Evolutionary conservation across 108 stramenopile genomes (phyloP).

Genomic region (Parietichytrium sp.): DNA sequence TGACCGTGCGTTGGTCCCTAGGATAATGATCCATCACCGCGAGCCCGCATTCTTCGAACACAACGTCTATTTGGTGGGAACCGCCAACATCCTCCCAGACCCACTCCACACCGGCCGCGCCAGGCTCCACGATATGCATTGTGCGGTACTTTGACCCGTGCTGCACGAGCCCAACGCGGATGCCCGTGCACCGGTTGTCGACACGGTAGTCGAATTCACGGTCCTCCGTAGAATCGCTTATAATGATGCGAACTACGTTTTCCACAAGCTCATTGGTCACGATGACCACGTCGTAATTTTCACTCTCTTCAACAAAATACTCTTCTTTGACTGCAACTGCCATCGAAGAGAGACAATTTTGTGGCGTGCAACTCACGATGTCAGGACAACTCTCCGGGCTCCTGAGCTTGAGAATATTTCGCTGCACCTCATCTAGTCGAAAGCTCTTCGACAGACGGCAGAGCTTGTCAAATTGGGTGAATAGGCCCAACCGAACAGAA

Average conservation of each 20-base stretch:
- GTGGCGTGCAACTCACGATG: too few species aligned
- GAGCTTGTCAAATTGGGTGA: too few species aligned
- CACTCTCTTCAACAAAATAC: too few species aligned
- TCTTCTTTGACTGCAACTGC: too few species aligned
- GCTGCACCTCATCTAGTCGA: too few species aligned
- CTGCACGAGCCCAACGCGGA: conserved; percentile 7
- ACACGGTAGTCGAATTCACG: conserved; percentile 7
- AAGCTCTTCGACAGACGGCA: too few species aligned
- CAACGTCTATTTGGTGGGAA: not conserved
- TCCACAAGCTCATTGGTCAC: conserved; percentile 12
- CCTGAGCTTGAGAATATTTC: too few species aligned
- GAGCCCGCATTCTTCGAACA: not conserved
- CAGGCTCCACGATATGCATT: not conserved
- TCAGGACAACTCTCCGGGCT: too few species aligned
- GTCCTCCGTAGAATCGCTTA: not conserved
- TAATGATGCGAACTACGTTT: not conserved
- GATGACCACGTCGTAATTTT: not conserved
- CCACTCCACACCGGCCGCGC: not conserved
- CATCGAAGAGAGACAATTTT: too few species aligned
- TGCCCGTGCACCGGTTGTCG: conserved; percentile 1
- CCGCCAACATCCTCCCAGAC: not conserved
- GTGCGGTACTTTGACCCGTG: not conserved
- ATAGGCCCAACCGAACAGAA: not conserved
- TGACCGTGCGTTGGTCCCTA: not conserved
- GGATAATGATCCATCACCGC: not conserved